phyloP scores from a whole-genome alignment of 2,329 filamentous ascomycete species.

The Fusarium denticulatum region DNA sequence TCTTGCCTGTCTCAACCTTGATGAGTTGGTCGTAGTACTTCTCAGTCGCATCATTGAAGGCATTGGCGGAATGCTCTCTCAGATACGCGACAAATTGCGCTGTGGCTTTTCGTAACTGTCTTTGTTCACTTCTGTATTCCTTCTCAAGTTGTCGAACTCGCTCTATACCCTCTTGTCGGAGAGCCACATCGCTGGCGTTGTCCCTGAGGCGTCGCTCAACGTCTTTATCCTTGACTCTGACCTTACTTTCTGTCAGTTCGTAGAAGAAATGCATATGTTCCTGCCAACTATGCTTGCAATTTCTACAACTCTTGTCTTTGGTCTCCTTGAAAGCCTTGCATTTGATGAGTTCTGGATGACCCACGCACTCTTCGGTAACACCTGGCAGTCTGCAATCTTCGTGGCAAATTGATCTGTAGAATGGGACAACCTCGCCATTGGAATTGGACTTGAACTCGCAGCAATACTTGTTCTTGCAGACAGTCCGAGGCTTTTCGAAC shows the following conservation, averaged over 20 bases:
- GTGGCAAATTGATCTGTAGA: slow-evolving; percentile 34
- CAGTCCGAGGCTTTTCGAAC: slow-evolving; percentile 14
- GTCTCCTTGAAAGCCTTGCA: slow-evolving; percentile 1
- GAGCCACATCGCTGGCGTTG: background rate
- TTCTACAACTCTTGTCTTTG: background rate
- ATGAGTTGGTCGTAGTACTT: slow-evolving; percentile 17
- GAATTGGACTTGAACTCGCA: slow-evolving; percentile 14
- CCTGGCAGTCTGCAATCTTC: slow-evolving; percentile 3
- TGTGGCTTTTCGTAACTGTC: background rate
- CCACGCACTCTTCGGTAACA: slow-evolving; percentile 1
- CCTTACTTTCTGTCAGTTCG: background rate
- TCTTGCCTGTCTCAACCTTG: background rate
- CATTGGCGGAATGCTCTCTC: background rate
- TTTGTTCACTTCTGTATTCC: slow-evolving; percentile 7
- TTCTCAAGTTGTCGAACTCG: background rate
- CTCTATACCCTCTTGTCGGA: slow-evolving; percentile 2
- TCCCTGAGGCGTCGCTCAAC: background rate
- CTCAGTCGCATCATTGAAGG: slow-evolving; percentile 13
- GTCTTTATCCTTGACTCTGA: slow-evolving; percentile 4
- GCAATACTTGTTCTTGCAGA: slow-evolving; percentile 16
- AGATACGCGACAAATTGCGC: slow-evolving; percentile 18
- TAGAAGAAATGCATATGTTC: slow-evolving; percentile 27
- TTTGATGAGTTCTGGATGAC: background rate
- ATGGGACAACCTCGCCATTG: background rate
- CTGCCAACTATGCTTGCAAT: slow-evolving; percentile 14